Conservation (phyloP, 2,329 filamentous ascomycete species). For the Davidsoniella virescens region DNA sequence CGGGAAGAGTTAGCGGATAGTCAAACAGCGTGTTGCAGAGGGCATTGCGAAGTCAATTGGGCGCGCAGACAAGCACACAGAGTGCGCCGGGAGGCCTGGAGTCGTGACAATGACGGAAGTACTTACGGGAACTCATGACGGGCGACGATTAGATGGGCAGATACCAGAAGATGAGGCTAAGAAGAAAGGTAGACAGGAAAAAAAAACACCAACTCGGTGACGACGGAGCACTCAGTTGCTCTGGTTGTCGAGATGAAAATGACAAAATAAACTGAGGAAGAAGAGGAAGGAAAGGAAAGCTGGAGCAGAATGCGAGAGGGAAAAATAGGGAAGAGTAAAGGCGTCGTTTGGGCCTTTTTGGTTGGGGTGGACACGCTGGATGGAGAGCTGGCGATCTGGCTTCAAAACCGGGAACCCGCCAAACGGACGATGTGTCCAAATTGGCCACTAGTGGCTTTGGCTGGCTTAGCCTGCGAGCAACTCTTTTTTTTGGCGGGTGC, state of each 20-base stretch:
- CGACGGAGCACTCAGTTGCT: conserved; percentile 12
- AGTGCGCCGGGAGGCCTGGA: not conserved
- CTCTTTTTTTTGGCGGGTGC: not conserved
- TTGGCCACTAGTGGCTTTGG: conserved; percentile 5
- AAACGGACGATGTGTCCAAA: conserved; percentile 29
- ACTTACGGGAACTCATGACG: conserved; percentile 42
- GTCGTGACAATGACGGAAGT: not conserved
- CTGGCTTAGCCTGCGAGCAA: not conserved
- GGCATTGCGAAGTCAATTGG: not conserved
- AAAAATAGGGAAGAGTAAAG: conserved; percentile 17
- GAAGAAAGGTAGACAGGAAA: conserved; percentile 19
- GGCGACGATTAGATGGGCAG: conserved; percentile 17
- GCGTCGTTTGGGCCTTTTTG: conserved; percentile 19
- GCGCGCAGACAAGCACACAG: not conserved
- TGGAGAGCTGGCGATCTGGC: conserved; percentile 27
- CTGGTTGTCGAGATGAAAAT: conserved; percentile 13
- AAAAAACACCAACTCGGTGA: conserved; percentile 15
- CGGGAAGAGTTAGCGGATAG: not conserved
- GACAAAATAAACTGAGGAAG: conserved; percentile 7
- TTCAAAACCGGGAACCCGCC: conserved; percentile 21
- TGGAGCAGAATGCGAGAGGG: not conserved
- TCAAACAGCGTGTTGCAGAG: not conserved
- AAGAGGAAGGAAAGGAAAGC: conserved; percentile 8
- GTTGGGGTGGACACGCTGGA: conserved; percentile 20
- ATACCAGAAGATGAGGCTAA: conserved; percentile 21